Base-by-base conservation (phyloP, 148 eudicot species). In the Chenopodium suecicum region DNA sequence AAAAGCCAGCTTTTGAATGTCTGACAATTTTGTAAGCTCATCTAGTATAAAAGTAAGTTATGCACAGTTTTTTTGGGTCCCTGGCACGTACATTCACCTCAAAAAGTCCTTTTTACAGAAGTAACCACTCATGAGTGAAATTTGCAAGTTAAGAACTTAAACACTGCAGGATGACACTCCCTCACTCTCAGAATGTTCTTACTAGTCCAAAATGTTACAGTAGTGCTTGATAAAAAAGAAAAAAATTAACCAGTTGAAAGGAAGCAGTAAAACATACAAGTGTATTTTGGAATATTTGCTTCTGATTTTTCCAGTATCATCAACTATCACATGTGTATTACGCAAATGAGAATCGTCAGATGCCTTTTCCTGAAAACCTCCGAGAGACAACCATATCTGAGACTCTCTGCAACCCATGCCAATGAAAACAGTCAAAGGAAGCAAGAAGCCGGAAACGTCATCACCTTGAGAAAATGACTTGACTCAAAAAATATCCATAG, bases 331-430 rank as follows among this genome's bases (percentile, higher is more conserved):
- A 71, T 95, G 98, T 34, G 97, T 89, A 84, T 95, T 95, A 81
- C 93, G 82, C 87, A 95, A 86, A 86, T 92, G 98, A 68, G 88
- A 82, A 86, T 92, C 93, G 75, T 95, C 97, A 17, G 92, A 91
- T 54, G 92, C 97, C 80, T 89, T 92, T 77, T 93, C 98, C 77
- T 93, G 98, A 84, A 93, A 95, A 46, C 98, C 98, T 80, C 98
- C 98, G 74, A 95, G 94, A 47, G 98, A 95, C 81, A 95, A 50
- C 98, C 98, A 95, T 75, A 95, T 95, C 64, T 81, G 87, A 22
- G 97, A 92, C n/a, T 95, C 94, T 86, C 97, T 94, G 92, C 83
- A 89, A 67, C 73, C 50, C 63, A 64, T 17, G 14, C 34, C 62
- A 88, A 65, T 3, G 75, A 66, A 74, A 27, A 62, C 75, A 73